A percentile compares a stretch with the other conserved stretches of the same genome.
Conservation (phyloP, 495 filamentous ascomycete species). For the Bryoglossum gracile region DNA sequence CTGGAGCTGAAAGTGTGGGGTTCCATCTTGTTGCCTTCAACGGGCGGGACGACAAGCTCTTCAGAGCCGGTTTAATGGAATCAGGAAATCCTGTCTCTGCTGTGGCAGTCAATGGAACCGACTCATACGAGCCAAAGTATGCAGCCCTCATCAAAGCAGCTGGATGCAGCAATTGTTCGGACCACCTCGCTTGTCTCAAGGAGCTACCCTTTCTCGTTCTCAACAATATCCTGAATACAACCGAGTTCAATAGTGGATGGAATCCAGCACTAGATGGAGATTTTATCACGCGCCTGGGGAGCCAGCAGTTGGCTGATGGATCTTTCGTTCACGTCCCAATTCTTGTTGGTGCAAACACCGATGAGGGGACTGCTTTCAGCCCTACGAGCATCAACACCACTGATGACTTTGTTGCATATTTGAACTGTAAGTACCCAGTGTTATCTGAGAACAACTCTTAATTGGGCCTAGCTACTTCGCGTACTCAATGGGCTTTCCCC, state of each 20-base stretch:
- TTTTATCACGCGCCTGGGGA: constrained; percentile 46
- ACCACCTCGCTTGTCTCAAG: constrained; percentile 30
- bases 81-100: constrained; percentile 15
- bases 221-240: constrained; percentile 32
- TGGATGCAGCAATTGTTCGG: constrained; percentile 8
- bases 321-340: constrained; percentile 41
- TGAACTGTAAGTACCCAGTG: neutral
- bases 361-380: constrained; percentile 36
- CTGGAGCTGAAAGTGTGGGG: constrained; percentile 51
- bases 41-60: constrained; percentile 26
- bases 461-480: neutral
- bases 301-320: constrained; percentile 42
- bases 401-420: neutral
- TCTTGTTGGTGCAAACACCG: constrained; percentile 47
- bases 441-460: neutral
- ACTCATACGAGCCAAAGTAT: neutral
- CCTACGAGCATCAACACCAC: neutral
- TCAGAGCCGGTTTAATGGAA: constrained; percentile 23
- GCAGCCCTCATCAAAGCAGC: neutral
- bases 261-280: constrained; percentile 50
- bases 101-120: neutral
- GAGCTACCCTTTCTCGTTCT: constrained; percentile 39
- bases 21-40: constrained; percentile 49
- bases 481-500: neutral
- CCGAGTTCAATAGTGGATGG: constrained; percentile 44